Base-by-base conservation (phyloP, 768 basidiomycete species). In the Serendipita sp. region DNA sequence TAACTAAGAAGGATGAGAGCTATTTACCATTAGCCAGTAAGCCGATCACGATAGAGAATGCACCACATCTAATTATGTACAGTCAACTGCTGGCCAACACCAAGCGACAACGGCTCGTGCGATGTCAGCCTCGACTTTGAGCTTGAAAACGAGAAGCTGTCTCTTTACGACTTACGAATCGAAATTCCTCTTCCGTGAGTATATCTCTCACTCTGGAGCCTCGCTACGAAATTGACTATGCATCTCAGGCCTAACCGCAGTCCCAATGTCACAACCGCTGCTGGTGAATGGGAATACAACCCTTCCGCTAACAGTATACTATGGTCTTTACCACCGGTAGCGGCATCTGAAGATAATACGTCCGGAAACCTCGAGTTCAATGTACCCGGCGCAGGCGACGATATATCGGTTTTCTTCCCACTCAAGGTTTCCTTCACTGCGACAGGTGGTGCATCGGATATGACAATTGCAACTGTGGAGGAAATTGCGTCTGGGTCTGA, bases 81-180 rank as follows among this genome's bases (percentile, higher is more conserved):
- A 93, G 94, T 99, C 73, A 99, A 91, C 72, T 94, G 91, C 75
- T 98, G 94, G 94, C 96, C 94, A 11, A 86, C 91, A 11, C 88
- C 90, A 3, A 85, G 89, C 44, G 91, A 90, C 69, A 88, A 91
- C 67, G 92, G 92, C n/a, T 87, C 86, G 1, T 89, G 86, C 69
- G 92, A 95, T 68, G 90, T 98, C 66, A 94, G 89, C 74, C 90
- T 98, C 67, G 96, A 97, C 75, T 97, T 96, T 72, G 94, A 98
- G 73, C 86, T 98, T 52, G 92, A 95, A 72, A 89, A 91, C 68
- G 81, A 88, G 67, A 80, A 80, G 56, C 75, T 97, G 64, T 83
- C 84, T 0, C 79, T 97, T 1, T 83, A 89, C 73, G 90, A 97
- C 72, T 82, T 94, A 28, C 79, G 84, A 68, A 91, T 98, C 67